Evolutionary conservation across 139 green algal genomes (phyloP).

Genomic region (Mesotaenium endlicherianum): DNA sequence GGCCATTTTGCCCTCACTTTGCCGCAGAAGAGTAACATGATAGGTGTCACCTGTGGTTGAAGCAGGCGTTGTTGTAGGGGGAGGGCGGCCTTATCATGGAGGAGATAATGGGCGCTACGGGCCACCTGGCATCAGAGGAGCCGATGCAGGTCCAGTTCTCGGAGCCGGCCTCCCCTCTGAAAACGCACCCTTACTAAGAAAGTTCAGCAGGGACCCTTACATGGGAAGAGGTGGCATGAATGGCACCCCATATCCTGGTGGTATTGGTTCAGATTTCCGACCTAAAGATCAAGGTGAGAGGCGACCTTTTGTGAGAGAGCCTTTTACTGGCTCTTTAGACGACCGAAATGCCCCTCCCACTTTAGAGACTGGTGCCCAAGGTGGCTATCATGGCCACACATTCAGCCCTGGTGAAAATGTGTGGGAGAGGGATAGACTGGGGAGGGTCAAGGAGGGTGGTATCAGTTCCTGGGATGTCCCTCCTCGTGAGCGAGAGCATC

Average conservation of each 20-base stretch:
- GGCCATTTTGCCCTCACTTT: too few species aligned
- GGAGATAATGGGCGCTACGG: constrained; percentile 5
- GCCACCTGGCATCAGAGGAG: not conserved
- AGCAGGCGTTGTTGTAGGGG: not conserved
- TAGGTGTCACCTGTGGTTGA: too few species aligned
- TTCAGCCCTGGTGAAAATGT: not conserved
- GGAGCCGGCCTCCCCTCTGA: not conserved
- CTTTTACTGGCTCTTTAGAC: not conserved
- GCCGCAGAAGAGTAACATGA: too few species aligned
- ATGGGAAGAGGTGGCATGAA: not conserved
- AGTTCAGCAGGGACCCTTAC: not conserved
- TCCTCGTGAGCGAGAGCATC: constrained; percentile 21
- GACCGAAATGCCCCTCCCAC: not conserved
- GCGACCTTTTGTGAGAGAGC: not conserved
- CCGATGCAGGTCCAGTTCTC: not conserved
- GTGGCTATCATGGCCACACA: not conserved
- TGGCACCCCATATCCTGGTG: not conserved
- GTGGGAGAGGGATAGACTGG: not conserved
- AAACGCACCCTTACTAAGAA: not conserved
- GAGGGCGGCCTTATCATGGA: not conserved
- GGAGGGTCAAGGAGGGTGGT: constrained; percentile 8
- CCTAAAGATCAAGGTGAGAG: not conserved
- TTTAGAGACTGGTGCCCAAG: constrained; percentile 2
- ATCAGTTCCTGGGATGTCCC: constrained; percentile 8
- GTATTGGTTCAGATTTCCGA: not conserved